Evolutionary conservation across 1,284 basidiomycete species (phyloP).

Genomic region (Ceratobasidium sp.): DNA sequence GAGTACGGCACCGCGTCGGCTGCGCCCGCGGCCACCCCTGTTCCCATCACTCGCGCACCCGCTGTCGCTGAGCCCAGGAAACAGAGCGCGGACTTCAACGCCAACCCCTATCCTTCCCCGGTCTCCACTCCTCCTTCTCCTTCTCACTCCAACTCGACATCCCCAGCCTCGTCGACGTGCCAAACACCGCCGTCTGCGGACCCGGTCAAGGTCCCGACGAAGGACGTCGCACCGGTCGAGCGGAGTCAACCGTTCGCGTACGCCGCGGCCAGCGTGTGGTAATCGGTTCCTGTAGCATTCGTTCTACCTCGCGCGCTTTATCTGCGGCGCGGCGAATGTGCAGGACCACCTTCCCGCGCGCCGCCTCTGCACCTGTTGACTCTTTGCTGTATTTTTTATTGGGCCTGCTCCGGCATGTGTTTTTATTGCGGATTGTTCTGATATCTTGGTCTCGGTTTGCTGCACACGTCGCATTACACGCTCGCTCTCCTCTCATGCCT

Average conservation of each 20-base stretch:
- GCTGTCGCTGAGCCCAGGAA: slow-evolving; percentile 17
- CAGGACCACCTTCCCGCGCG: slow-evolving; percentile 14
- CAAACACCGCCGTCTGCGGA: slow-evolving; percentile 44
- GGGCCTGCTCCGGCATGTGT: slow-evolving; percentile 26
- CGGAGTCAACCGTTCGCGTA: slow-evolving; percentile 44
- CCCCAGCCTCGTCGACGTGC: slow-evolving; percentile 47
- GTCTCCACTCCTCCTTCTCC: slow-evolving; percentile 46
- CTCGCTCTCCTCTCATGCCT: slow-evolving; percentile 37
- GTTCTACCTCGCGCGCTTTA: slow-evolving; percentile 23
- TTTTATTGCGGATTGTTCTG: slow-evolving; percentile 28
- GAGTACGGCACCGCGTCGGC: slow-evolving; percentile 61
- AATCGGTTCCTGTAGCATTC: slow-evolving; percentile 17
- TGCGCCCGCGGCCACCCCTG: background rate
- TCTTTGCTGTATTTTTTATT: slow-evolving; percentile 34
- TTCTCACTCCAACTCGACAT: slow-evolving; percentile 46
- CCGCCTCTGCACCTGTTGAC: slow-evolving; percentile 26
- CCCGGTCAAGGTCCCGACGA: slow-evolving; percentile 38
- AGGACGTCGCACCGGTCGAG: slow-evolving; percentile 36
- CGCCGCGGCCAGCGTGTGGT: slow-evolving; percentile 45
- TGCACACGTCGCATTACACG: slow-evolving; percentile 37
- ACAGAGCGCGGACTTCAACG: slow-evolving; percentile 9
- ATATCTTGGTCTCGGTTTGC: slow-evolving; percentile 7
- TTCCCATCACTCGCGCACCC: background rate
- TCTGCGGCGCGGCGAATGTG: slow-evolving; percentile 3
- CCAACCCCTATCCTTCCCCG: slow-evolving; percentile 44